phyloP scores from a whole-genome alignment of 495 filamentous ascomycete genomes.

The Xylaria castorea region DNA sequence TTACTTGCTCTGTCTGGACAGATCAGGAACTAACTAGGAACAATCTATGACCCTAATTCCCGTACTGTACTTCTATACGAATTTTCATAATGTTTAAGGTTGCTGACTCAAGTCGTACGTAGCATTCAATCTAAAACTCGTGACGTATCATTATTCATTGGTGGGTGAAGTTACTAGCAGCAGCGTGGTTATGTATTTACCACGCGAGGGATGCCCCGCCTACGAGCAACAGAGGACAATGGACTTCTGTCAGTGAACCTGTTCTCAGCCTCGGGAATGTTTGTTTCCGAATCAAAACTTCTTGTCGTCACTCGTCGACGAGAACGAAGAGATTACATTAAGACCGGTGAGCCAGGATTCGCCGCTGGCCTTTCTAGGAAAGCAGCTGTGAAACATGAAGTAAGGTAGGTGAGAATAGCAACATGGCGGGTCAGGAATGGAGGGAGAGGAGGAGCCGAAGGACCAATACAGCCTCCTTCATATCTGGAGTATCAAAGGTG shows the following conservation, averaged over 20 bases:
- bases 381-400: slow-evolving; percentile 7
- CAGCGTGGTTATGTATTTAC: neutral
- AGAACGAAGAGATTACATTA: neutral
- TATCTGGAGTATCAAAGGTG: neutral
- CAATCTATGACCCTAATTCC: neutral
- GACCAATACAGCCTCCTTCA: neutral
- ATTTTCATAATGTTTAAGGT: neutral
- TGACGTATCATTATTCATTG: slow-evolving; percentile 1
- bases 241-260: neutral
- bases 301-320: neutral
- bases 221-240: neutral
- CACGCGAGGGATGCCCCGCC: neutral
- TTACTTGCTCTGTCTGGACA: neutral
- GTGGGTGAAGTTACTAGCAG: neutral
- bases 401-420: neutral
- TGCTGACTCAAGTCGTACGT: neutral
- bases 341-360: slow-evolving; percentile 18
- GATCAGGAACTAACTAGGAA: neutral
- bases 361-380: neutral
- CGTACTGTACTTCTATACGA: neutral
- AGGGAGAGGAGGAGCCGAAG: neutral
- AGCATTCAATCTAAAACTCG: neutral
- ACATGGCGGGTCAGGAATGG: neutral
- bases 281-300: neutral
- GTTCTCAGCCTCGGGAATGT: slow-evolving; percentile 14